phyloP scores from a whole-genome alignment of 768 basidiomycete species.

The Russula sp. region DNA sequence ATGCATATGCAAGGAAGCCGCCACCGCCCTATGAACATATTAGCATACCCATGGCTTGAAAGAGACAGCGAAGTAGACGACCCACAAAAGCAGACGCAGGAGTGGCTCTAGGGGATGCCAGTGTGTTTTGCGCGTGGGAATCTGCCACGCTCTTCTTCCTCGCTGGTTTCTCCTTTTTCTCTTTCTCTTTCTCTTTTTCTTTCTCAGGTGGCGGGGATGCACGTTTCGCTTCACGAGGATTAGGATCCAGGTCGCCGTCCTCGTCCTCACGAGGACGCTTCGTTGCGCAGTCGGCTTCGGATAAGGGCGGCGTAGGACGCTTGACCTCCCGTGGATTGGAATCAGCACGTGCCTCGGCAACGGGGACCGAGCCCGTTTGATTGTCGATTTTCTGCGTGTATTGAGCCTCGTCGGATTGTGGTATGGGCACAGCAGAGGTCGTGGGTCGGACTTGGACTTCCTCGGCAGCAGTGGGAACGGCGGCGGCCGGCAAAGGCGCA shows the following conservation, averaged over 20 bases:
- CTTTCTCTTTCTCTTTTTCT: slow-evolving; percentile 23
- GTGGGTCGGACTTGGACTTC: not conserved
- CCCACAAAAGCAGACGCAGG: slow-evolving; percentile 27
- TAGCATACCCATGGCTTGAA: slow-evolving; percentile 5
- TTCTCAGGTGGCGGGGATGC: slow-evolving; percentile 57
- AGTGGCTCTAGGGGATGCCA: slow-evolving; percentile 20
- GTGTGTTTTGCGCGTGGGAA: slow-evolving; percentile 9
- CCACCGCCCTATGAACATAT: slow-evolving; percentile 33
- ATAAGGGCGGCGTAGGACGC: slow-evolving; percentile 67
- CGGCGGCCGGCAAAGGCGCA: not conserved
- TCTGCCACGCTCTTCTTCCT: slow-evolving; percentile 27
- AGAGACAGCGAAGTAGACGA: not conserved
- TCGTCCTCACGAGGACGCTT: slow-evolving; percentile 27
- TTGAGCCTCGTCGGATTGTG: not conserved
- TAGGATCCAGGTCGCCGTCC: slow-evolving; percentile 21
- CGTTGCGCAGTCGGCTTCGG: slow-evolving; percentile 37
- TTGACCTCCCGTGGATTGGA: slow-evolving; percentile 51
- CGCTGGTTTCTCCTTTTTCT: slow-evolving; percentile 16
- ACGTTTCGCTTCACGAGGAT: slow-evolving; percentile 48
- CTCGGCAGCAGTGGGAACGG: not conserved
- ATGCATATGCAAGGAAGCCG: slow-evolving; percentile 81
- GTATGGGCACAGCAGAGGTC: not conserved
- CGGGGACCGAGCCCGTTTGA: slow-evolving; percentile 42
- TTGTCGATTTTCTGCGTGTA: slow-evolving; percentile 3
- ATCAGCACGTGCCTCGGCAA: slow-evolving; percentile 61